A percentile compares a stretch with the other conserved stretches of the same genome.
phyloP scores from a whole-genome alignment of 2,329 filamentous ascomycete species.

The Arthrocladium fulminans region DNA sequence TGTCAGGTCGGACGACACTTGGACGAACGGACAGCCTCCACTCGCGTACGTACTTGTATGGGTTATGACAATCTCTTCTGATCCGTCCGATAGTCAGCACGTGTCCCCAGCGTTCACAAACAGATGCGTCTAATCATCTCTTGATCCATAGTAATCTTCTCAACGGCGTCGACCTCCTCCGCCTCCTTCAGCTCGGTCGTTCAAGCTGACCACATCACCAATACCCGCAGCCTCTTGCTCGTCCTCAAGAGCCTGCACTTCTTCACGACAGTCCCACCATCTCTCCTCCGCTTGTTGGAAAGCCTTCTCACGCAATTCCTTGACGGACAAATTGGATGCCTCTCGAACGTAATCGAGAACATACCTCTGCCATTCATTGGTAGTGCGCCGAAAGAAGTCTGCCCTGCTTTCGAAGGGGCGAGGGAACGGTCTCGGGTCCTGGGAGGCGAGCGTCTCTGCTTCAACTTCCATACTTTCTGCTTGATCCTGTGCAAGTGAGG shows the following conservation, averaged over 20 bases:
- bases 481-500: not conserved
- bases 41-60: too few relatives aligned
- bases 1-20: too few relatives aligned
- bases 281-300: slow-evolving; percentile 90
- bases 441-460: slow-evolving; percentile 37
- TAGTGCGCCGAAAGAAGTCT: slow-evolving; percentile 85
- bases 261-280: slow-evolving; percentile 97
- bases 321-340: slow-evolving; percentile 49
- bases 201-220: slow-evolving; percentile 82
- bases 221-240: slow-evolving; percentile 94
- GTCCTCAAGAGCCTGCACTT: slow-evolving; percentile 83
- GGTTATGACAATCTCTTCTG: too few relatives aligned
- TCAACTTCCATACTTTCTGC: slow-evolving; percentile 22
- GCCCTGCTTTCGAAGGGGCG: slow-evolving; percentile 81
- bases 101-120: too few relatives aligned
- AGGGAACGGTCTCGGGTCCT: slow-evolving; percentile 66
- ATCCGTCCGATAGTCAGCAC: too few relatives aligned
- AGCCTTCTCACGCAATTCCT: slow-evolving; percentile 85
- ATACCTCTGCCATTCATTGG: slow-evolving; percentile 81
- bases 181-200: slow-evolving; percentile 54
- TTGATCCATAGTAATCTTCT: slow-evolving; percentile 27
- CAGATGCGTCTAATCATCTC: slow-evolving; percentile 8
- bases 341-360: slow-evolving; percentile 69
- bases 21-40: too few relatives aligned
- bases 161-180: slow-evolving; percentile 39